Evolutionary conservation across 177 flowering plant genomes (phyloP).

Genomic region (Viscum album): DNA sequence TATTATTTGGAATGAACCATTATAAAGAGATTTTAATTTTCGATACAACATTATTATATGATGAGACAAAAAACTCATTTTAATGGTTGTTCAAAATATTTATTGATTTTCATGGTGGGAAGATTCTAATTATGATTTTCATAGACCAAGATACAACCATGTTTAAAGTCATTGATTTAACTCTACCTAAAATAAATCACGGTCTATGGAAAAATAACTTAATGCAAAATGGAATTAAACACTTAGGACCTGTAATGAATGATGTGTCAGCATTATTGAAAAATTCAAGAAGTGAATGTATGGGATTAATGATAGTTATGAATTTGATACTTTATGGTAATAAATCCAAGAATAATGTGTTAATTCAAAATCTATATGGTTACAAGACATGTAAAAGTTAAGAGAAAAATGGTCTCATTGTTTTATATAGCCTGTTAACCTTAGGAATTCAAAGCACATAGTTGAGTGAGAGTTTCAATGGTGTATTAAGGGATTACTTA

Average conservation of each 20-base stretch:
- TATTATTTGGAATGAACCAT: neutral
- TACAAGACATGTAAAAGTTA: too few species aligned
- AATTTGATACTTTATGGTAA: too few species aligned
- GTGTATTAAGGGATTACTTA: too few species aligned
- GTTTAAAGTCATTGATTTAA: neutral
- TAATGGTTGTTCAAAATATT: neutral
- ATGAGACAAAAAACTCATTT: slow-evolving; percentile 1
- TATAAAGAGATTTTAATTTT: neutral
- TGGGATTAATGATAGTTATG: too few species aligned
- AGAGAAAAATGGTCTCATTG: too few species aligned
- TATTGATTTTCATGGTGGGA: neutral
- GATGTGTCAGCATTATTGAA: neutral
- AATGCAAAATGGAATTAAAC: neutral
- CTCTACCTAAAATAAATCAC: neutral
- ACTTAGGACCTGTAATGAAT: neutral
- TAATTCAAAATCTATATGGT: too few species aligned
- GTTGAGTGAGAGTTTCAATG: too few species aligned
- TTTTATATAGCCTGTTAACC: too few species aligned
- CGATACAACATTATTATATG: neutral
- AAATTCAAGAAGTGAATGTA: too few species aligned
- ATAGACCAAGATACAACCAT: neutral
- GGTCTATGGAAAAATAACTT: neutral
- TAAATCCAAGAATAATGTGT: too few species aligned
- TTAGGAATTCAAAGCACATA: too few species aligned
- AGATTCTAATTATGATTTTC: neutral